Base-by-base conservation (phyloP, 1,139 yeast species). In the Wickerhamiella pararugosa region DNA sequence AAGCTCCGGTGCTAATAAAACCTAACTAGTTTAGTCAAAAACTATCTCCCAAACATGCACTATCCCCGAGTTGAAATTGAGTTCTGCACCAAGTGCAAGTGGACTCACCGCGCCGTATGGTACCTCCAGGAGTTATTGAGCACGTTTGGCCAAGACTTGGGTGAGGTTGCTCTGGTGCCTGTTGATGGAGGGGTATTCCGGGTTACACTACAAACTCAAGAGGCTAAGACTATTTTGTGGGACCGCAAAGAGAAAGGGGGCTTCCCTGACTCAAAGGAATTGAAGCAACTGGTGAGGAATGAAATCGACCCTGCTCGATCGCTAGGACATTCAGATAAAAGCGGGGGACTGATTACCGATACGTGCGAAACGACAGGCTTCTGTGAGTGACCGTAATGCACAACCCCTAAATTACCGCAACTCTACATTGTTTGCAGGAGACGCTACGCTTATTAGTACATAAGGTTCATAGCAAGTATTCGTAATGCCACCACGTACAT, bases 91-190 rank as follows among this genome's bases (percentile, higher is more conserved):
- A 68, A 65, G 51, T 76, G 82, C 59, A 70, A 73, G 48, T 76
- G 82, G 82, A 70, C 73, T 49, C 62, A 76, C 27, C 60, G 83
- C n/a, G 79, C 81, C 1, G 67, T 76, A 0, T 76, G 82, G 82
- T 75, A 74, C 47, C 62, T 69, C 25, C 82, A 76, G 52, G 83
- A 76, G 55, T 62, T 76, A 2, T 56, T 76, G 29, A 74, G 74
- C 44, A 76, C 83, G 0, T 76, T 75, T 54, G 73, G 71, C 42
- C 53, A 61, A 45, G 58, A 64, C 44, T 51, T 76, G 5, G 76
- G 74, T 7, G 78, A 76, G 44, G 70, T 76, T 2, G 62, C 75
- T 0, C 54, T 76, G 45, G 56, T 62, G 5, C 81, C 82, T 2
- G 66, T 67, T 5, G 62, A 61, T 2, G 61, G 76, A 5, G 82